Percentiles rank a stretch among this genome's conserved stretches.
Conservation (phyloP, 495 filamentous ascomycete genomes). For the Apodospora peruviana region DNA sequence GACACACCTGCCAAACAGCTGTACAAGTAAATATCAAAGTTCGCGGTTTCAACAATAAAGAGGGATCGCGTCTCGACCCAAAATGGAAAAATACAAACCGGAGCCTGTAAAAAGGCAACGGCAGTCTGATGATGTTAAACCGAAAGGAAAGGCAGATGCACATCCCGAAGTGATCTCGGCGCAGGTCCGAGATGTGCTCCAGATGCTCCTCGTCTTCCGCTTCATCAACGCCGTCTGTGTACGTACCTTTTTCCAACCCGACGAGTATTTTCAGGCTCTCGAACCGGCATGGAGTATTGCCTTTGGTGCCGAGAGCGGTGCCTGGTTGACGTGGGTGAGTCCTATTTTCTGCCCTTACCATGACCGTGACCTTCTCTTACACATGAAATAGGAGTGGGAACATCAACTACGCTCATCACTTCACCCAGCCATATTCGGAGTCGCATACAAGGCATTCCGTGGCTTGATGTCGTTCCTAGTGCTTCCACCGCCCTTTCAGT, state of each 20-base stretch:
- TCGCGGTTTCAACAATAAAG: too few relatives aligned
- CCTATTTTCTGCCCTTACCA: constrained; percentile 16
- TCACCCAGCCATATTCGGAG: constrained; percentile 79
- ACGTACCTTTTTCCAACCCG: constrained; percentile 98
- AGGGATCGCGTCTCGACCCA: too few relatives aligned
- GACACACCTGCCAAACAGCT: not conserved
- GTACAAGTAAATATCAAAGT: too few relatives aligned
- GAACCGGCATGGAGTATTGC: constrained; percentile 91
- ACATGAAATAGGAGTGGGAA: constrained; percentile 73
- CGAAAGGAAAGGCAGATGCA: not conserved
- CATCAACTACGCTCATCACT: constrained; percentile 87
- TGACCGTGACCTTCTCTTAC: not conserved
- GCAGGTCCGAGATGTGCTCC: constrained; percentile 44
- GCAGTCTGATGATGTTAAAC: not conserved
- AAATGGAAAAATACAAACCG: too few relatives aligned
- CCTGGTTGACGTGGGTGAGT: constrained; percentile 92
- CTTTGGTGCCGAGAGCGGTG: constrained; percentile 70
- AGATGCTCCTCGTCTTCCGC: constrained; percentile 68
- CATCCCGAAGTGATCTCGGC: constrained; percentile 26
- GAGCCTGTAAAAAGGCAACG: not conserved
- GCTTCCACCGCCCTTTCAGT: constrained; percentile 44
- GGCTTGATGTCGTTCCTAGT: constrained; percentile 44
- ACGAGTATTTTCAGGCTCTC: constrained; percentile 95
- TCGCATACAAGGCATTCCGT: constrained; percentile 61
- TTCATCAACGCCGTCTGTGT: constrained; percentile 78